Percentiles rank a stretch among this genome's conserved stretches.
These are phyloP conservation scores for Entrophospora sp. DNA, from an alignment of 192 early-diverging fungal genomes.

Conservation along the genomic window DNA sequence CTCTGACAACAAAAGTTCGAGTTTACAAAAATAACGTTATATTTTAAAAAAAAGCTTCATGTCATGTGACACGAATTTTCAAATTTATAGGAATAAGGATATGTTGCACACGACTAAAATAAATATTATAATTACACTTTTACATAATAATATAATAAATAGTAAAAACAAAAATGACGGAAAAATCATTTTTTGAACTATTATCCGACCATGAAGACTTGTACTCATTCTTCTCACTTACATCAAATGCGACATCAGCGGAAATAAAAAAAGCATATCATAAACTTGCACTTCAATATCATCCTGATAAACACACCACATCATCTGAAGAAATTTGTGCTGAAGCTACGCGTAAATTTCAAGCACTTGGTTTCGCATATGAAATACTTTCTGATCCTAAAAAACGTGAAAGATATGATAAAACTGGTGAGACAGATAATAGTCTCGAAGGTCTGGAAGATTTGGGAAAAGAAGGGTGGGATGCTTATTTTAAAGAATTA, in stretches of 20 bases:
- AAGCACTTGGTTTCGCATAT: constrained; percentile 68
- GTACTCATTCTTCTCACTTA: not conserved
- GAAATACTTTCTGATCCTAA: constrained; percentile 58
- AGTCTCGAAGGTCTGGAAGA: constrained; percentile 20
- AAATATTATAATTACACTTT: too few species aligned
- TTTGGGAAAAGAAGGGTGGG: constrained; percentile 52
- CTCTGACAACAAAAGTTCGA: too few species aligned
- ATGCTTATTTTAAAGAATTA: constrained; percentile 72
- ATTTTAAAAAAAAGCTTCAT: too few species aligned
- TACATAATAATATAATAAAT: too few species aligned
- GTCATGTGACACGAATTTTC: too few species aligned
- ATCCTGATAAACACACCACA: constrained; percentile 67
- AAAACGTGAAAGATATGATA: constrained; percentile 60
- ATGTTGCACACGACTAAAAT: too few species aligned
- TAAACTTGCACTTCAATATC: constrained; percentile 81
- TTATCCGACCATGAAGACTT: not conserved
- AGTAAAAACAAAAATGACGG: not conserved
- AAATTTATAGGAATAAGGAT: too few species aligned
- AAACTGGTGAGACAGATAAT: constrained; percentile 57
- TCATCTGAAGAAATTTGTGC: constrained; percentile 50
- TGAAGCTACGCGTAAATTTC: constrained; percentile 61
- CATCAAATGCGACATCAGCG: not conserved
- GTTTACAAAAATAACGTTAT: too few species aligned
- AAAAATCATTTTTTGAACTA: not conserved
- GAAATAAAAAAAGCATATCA: constrained; percentile 83